Percentiles rank a stretch among this genome's conserved stretches.
Evolutionary conservation across 1,284 basidiomycete species (phyloP).

Genomic region (Pulveroboletus sp.): DNA sequence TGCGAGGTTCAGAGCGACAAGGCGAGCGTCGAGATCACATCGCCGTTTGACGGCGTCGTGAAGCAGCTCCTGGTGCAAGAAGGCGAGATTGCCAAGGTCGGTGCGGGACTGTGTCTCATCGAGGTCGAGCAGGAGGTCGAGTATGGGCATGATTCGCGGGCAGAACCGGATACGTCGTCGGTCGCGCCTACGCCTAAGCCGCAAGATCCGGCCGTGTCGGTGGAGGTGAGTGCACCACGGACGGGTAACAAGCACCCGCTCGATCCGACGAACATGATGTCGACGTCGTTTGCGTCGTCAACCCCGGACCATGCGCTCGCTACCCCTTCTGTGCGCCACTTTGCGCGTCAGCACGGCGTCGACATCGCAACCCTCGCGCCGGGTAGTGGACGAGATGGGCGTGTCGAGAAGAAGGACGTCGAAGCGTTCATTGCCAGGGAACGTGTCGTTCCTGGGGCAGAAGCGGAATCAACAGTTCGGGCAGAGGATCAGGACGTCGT

Average conservation of each 20-base stretch:
- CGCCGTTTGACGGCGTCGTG: constrained; percentile 81
- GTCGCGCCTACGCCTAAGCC: neutral
- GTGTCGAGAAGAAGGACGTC: constrained; percentile 78
- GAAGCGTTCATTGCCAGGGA: constrained; percentile 53
- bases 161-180: neutral
- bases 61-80: constrained; percentile 75
- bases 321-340: constrained; percentile 77
- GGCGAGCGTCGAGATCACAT: constrained; percentile 91
- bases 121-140: constrained; percentile 66
- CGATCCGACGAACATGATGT: constrained; percentile 53
- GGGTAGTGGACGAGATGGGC: constrained; percentile 75
- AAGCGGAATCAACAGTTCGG: neutral
- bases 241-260: constrained; percentile 54
- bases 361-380: constrained; percentile 60
- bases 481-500: constrained; percentile 42
- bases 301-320: constrained; percentile 54
- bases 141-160: neutral
- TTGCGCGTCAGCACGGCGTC: constrained; percentile 67
- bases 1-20: constrained; percentile 97
- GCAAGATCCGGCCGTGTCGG: constrained; percentile 14
- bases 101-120: constrained; percentile 80
- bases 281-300: constrained; percentile 3
- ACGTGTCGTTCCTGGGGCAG: neutral
- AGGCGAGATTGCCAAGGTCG: constrained; percentile 88
- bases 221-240: neutral